phyloP scores from a whole-genome alignment of 768 basidiomycete species.

The Mycena vulgaris region DNA sequence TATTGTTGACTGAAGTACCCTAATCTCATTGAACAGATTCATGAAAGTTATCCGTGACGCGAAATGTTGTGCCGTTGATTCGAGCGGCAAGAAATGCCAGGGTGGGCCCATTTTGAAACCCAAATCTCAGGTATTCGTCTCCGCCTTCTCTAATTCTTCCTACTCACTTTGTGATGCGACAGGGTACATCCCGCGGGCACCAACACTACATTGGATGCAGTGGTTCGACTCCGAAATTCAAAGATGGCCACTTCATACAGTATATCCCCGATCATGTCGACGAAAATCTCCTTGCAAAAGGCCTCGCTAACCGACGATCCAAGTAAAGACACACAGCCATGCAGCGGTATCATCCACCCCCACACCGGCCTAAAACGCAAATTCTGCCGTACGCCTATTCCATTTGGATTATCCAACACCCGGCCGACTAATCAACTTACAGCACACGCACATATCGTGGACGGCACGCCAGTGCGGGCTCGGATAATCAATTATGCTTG shows the following conservation, averaged over 20 bases:
- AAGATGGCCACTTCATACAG: neutral
- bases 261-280: slow-evolving; percentile 3
- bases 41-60: too few relatives aligned
- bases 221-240: neutral
- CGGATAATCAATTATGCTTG: neutral
- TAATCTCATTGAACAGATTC: neutral
- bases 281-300: neutral
- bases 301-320: neutral
- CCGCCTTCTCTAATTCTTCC: neutral
- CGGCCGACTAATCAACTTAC: too few relatives aligned
- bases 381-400: neutral
- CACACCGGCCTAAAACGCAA: neutral
- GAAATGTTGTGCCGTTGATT: too few relatives aligned
- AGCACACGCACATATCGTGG: slow-evolving; percentile 18
- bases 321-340: neutral
- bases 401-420: too few relatives aligned
- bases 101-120: too few relatives aligned
- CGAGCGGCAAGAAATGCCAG: too few relatives aligned
- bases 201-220: slow-evolving; percentile 1
- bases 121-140: neutral
- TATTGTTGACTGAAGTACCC: neutral
- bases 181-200: slow-evolving; percentile 7
- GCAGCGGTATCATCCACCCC: slow-evolving; percentile 7
- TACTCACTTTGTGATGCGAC: too few relatives aligned
- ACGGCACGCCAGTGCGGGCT: neutral